These are phyloP conservation scores for Pestalotiopsis fici DNA, from an alignment of 2,329 filamentous ascomycete genomes.

Conservation along the genomic window DNA sequence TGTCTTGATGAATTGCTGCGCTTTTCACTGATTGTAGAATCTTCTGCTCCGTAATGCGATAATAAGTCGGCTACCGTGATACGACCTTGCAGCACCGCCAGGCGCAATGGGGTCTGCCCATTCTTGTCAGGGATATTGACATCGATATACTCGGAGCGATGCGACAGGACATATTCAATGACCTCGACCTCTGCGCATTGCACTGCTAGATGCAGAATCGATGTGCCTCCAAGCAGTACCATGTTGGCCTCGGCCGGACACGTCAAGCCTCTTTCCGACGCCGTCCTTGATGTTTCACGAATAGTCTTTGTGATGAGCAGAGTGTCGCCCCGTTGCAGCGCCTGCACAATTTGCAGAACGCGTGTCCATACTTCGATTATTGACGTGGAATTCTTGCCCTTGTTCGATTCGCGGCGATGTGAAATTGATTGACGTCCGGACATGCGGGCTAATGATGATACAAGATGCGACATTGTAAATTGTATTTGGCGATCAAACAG, in stretches of 20 bases:
- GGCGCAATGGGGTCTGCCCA: background rate
- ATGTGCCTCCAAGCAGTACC: background rate
- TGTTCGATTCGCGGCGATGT: background rate
- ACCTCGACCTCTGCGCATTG: conserved; percentile 1
- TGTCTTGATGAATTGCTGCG: background rate
- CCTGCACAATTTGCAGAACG: background rate
- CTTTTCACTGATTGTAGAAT: background rate
- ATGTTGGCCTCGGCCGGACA: background rate
- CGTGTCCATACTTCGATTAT: background rate
- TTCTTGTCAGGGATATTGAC: background rate
- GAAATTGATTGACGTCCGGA: background rate
- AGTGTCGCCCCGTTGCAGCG: background rate
- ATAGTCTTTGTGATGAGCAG: background rate
- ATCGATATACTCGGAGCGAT: background rate
- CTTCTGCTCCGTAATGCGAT: background rate
- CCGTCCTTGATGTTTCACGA: background rate
- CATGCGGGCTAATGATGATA: background rate
- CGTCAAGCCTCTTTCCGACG: background rate
- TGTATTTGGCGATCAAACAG: background rate
- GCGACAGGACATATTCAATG: background rate
- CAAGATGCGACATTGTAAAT: background rate
- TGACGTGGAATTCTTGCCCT: background rate
- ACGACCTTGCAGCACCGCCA: background rate
- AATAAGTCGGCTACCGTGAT: background rate
- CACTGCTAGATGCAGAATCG: background rate